Conservation (phyloP, 1,284 basidiomycete species). For the Laetiporus sulphureus region DNA sequence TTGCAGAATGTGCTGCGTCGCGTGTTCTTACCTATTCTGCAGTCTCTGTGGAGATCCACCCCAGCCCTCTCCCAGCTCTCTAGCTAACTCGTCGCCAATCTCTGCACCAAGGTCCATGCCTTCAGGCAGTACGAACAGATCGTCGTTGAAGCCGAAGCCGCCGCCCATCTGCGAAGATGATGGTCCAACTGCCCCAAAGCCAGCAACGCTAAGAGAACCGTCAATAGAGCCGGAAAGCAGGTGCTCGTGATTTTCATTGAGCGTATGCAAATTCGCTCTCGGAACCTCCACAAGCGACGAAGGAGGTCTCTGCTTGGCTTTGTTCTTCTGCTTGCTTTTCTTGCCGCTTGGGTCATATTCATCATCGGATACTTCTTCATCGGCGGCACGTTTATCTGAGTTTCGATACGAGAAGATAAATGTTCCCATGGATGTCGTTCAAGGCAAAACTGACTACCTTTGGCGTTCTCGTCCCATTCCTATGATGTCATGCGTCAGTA, state of each 20-base stretch:
- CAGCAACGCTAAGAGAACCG: constrained; percentile 41
- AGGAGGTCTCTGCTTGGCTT: constrained; percentile 19
- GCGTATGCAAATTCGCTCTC: constrained; percentile 51
- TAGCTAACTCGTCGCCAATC: constrained; percentile 62
- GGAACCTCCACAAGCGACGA: constrained; percentile 32
- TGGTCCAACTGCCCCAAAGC: constrained; percentile 27
- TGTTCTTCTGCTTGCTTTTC: constrained; percentile 26
- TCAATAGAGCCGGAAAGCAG: constrained; percentile 62
- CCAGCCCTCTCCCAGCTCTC: constrained; percentile 70
- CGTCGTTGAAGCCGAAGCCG: constrained; percentile 46
- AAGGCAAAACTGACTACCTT: constrained; percentile 6
- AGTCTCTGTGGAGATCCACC: constrained; percentile 20
- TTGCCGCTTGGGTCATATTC: constrained; percentile 40
- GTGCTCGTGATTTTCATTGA: constrained; percentile 64
- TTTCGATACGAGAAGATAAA: constrained; percentile 4
- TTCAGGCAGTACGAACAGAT: constrained; percentile 43
- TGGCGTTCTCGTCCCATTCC: constrained; percentile 53
- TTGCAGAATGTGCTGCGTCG: too few species aligned
- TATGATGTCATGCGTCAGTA: constrained; percentile 18
- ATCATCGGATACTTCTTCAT: constrained; percentile 35
- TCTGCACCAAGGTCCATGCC: constrained; percentile 51
- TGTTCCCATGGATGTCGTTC: too few species aligned
- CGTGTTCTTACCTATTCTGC: constrained; percentile 1
- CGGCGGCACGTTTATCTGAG: constrained; percentile 10
- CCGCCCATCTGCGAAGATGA: constrained; percentile 55